Evolutionary conservation across 768 basidiomycete species (phyloP).

Genomic region (Porphyrellus cyaneotinctus): DNA sequence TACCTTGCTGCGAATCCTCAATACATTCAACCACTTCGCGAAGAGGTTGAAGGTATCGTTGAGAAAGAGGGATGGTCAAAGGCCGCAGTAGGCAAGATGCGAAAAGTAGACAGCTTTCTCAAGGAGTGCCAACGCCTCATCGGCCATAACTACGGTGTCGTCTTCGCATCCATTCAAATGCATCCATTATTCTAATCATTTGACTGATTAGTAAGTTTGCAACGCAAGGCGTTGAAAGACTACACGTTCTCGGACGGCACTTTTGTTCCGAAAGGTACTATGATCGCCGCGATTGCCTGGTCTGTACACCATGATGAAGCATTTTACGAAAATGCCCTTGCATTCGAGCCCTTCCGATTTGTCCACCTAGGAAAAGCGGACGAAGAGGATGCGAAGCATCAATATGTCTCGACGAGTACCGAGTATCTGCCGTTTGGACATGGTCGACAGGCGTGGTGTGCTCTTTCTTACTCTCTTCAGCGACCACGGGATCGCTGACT

Average conservation of each 20-base stretch:
- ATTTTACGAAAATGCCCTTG: conserved; percentile 32
- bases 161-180: background rate
- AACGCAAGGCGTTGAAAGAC: conserved; percentile 30
- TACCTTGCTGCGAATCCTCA: conserved; percentile 35
- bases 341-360: conserved; percentile 50
- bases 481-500: background rate
- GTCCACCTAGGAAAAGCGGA: conserved; percentile 31
- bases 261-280: conserved; percentile 32
- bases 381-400: conserved; percentile 32
- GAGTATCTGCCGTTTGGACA: conserved; percentile 38
- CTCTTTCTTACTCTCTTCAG: background rate
- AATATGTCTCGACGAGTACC: conserved; percentile 33
- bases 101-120: conserved; percentile 40
- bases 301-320: conserved; percentile 19
- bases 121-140: conserved; percentile 13
- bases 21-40: conserved; percentile 33
- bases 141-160: background rate
- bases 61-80: conserved; percentile 30
- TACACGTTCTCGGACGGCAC: conserved; percentile 39
- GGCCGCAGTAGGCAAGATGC: conserved; percentile 27
- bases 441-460: conserved; percentile 28
- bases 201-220: conserved; percentile 23
- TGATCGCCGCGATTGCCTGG: conserved; percentile 18
- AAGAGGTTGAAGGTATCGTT: conserved; percentile 35
- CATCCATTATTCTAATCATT: background rate